Evolutionary conservation across 352 stramenopile species (phyloP), one percentile per base, ranked within the genome.

Genomic region (Globisporangium uncinulatum): DNA sequence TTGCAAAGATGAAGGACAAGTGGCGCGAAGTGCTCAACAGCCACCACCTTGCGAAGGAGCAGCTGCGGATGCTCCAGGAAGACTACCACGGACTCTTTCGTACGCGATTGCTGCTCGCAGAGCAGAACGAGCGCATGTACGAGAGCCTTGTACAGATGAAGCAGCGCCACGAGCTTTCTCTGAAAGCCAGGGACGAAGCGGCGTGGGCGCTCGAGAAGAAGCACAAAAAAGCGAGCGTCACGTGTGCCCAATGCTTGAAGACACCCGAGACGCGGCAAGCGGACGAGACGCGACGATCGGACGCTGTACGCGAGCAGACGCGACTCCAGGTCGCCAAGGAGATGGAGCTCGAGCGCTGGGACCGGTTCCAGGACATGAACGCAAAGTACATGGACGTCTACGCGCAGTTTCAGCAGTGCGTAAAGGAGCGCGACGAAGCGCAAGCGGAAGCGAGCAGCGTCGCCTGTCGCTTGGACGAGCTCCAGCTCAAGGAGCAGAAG

Each of bases 81-180:
- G 80, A 89, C 55, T 91, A 87, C 59, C 69, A 73, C n/a, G 78
- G 72, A 1, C 65, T 88, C 14, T 91, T 75, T 21, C 76, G 67
- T 5, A 76, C 70, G 32, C 71, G 78, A 15, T 44, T 59, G 2
- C 57, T 56, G 24, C 55, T 83, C 4, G 51, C 72, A 15, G 67
- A 77, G 50, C 73, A 86, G 56, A 83, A 80, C 51, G 63, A 83
- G 10, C 67, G 67, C 21, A 57, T 87, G 34, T 66, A 69, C 50
- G 61, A 83, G 61, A 63, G 59, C 17, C 66, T 86, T 58, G 64
- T 67, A 20, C 57, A 76, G 46, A 66, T 84, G 57, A 86, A 80
- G 58, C 17, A 46, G 19, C 64, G 66, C 4, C 68, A 87, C 46
- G 75, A 86, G 20, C 66, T 76, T 19, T 51, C 42, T 7, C 46